Percentiles rank a stretch among this genome's conserved stretches.
Evolutionary conservation across 441 rosid genomes (phyloP).

Genomic region (Hura crepitans): DNA sequence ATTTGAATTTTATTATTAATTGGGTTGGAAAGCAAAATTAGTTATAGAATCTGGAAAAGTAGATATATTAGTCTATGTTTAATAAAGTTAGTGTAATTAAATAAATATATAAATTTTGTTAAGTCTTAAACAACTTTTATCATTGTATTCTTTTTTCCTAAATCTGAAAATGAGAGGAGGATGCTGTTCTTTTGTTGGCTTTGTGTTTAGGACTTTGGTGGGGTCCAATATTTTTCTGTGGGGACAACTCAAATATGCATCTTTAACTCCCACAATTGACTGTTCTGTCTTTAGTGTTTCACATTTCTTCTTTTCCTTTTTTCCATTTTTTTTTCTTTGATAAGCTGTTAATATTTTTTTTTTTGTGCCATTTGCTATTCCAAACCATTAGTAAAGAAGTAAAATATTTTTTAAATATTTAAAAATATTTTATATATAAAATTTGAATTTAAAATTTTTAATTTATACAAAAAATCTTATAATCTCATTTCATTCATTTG

Average conservation of each 20-base stretch:
- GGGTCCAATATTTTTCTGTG: conserved; percentile 14
- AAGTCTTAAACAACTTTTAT: neutral
- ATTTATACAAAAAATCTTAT: too few relatives aligned
- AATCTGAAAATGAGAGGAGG: conserved; percentile 7
- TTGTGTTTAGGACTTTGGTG: neutral
- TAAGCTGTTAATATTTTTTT: neutral
- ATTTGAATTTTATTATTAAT: too few relatives aligned
- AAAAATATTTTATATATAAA: too few relatives aligned
- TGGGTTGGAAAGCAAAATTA: too few relatives aligned
- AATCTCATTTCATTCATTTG: too few relatives aligned
- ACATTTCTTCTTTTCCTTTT: neutral
- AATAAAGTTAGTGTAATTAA: neutral
- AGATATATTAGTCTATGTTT: too few relatives aligned
- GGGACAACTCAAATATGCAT: neutral
- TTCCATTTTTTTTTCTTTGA: neutral
- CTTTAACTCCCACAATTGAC: conserved; percentile 38
- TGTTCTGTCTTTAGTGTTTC: conserved; percentile 17
- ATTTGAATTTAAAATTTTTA: too few relatives aligned
- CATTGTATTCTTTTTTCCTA: neutral
- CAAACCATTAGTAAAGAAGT: too few relatives aligned
- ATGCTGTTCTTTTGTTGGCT: conserved; percentile 5
- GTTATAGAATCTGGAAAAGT: too few relatives aligned
- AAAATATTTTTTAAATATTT: too few relatives aligned
- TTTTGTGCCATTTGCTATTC: too few relatives aligned
- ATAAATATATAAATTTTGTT: too few relatives aligned